phyloP scores from a whole-genome alignment of 2,329 filamentous ascomycete species.

The Pseudofabraea citricarpa region DNA sequence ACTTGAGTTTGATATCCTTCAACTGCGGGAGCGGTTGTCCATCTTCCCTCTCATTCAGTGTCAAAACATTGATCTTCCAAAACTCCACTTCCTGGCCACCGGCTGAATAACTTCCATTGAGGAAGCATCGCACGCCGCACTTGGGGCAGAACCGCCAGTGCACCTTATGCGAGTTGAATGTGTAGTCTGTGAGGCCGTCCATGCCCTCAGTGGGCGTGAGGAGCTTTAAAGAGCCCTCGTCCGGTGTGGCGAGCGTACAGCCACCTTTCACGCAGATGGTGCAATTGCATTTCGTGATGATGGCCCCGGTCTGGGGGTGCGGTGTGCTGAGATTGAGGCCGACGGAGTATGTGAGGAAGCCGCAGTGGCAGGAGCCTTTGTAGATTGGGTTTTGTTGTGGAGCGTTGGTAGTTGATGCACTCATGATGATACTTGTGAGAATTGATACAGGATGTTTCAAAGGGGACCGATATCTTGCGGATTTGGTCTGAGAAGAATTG shows the following conservation, averaged over 20 bases:
- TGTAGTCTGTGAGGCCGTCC: neutral
- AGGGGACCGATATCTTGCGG: too few relatives aligned
- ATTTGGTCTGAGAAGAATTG: too few relatives aligned
- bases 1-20: neutral
- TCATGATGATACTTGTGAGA: neutral
- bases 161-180: neutral
- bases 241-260: neutral
- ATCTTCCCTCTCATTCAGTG: neutral
- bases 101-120: neutral
- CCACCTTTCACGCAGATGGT: neutral
- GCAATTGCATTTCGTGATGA: neutral
- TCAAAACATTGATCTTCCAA: neutral
- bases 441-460: too few relatives aligned
- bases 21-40: neutral
- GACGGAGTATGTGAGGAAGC: neutral
- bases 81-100: neutral
- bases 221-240: neutral
- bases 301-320: neutral
- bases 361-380: constrained; percentile 1
- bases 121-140: neutral
- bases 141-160: neutral
- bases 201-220: neutral
- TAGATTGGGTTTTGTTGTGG: neutral
- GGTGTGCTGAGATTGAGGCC: neutral
- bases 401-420: neutral